phyloP scores from a whole-genome alignment of 179 eudicot genomes.

The Beta lomatogona region DNA sequence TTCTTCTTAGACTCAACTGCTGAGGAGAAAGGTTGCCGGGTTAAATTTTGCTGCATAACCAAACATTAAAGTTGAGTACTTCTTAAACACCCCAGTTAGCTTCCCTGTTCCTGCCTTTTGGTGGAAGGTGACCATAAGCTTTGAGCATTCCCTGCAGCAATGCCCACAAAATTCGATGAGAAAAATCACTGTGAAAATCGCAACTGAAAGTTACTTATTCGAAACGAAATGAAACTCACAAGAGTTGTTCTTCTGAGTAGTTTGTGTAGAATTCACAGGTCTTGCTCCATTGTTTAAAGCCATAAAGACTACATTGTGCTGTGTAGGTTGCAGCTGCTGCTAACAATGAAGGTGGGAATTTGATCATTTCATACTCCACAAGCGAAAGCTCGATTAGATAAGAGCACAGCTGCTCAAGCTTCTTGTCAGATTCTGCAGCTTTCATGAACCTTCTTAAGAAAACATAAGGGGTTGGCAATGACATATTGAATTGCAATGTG shows the following conservation, averaged over 20 bases:
- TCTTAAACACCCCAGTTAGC: constrained; percentile 76
- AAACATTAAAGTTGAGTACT: constrained; percentile 72
- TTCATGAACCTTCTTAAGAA: constrained; percentile 54
- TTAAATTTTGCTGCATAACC: constrained; percentile 59
- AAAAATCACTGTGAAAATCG: background rate
- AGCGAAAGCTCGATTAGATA: constrained; percentile 52
- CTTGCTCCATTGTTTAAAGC: constrained; percentile 50
- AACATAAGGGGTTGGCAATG: constrained; percentile 55
- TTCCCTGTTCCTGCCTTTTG: constrained; percentile 77
- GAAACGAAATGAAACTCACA: constrained; percentile 31
- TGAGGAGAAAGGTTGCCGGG: constrained; percentile 63
- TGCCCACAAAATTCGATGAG: background rate
- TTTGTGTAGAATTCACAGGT: constrained; percentile 53
- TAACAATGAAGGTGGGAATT: constrained; percentile 55
- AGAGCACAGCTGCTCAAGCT: constrained; percentile 49
- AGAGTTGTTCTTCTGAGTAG: constrained; percentile 45
- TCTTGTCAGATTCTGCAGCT: constrained; percentile 56
- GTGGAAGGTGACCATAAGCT: constrained; percentile 52
- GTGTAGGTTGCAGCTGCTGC: constrained; percentile 65
- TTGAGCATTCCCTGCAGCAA: constrained; percentile 46
- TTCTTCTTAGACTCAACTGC: background rate
- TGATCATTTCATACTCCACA: constrained; percentile 63
- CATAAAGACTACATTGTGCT: constrained; percentile 56
- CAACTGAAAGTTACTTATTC: too few species aligned
- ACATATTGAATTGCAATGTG: constrained; percentile 59